Evolutionary conservation across 129 eudicot species (phyloP), one percentile per base, ranked within the genome.

Genomic region (Pseudognaphalium luteoalbum): DNA sequence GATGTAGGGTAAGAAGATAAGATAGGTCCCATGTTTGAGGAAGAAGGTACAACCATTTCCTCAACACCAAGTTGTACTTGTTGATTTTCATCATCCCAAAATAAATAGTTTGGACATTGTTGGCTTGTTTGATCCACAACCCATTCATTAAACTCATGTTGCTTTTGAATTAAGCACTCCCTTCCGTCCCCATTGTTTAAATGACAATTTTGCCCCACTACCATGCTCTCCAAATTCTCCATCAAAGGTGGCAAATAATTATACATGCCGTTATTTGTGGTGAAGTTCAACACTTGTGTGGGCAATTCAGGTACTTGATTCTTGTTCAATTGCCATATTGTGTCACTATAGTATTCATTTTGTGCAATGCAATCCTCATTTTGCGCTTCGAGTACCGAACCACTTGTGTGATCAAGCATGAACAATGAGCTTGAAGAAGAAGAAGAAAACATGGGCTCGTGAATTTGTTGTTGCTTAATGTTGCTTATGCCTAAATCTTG

Each of bases 51-150:
- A 57, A 44, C 64, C 7, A 76, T 78, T 19, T 85, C 90, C 42
- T 82, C 90, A 77, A 80, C 86, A 32, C 81, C 85, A 77, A 83
- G 73, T 11, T 74, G 81, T 42, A 82, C 66, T 69, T 76, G 88
- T 68, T 78, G 86, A 77, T 82, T 74, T 73, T 82, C 86, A 77
- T 77, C 91, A 61, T 90, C 92, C 97, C 97, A 92, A 75, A 85
- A 89, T 79, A 87, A 83, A 80, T 83, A 87, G 32, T 85, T 80
- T 47, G 89, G 83, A 80, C 86, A 86, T 47, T 79, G 81, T 17
- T 84, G 91, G 67, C 76, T 65, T 66, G 82, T 58, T 72, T 77
- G 86, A 72, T 82, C 74, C 42, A 83, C 91, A 33, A 80, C 85
- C 97, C 97, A 92, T 68, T 83, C 88, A 87, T 79, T 91, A 14